These are phyloP conservation scores for Calonectria fujianensis DNA, from an alignment of 2,329 filamentous ascomycete species.

Conservation along the genomic window DNA sequence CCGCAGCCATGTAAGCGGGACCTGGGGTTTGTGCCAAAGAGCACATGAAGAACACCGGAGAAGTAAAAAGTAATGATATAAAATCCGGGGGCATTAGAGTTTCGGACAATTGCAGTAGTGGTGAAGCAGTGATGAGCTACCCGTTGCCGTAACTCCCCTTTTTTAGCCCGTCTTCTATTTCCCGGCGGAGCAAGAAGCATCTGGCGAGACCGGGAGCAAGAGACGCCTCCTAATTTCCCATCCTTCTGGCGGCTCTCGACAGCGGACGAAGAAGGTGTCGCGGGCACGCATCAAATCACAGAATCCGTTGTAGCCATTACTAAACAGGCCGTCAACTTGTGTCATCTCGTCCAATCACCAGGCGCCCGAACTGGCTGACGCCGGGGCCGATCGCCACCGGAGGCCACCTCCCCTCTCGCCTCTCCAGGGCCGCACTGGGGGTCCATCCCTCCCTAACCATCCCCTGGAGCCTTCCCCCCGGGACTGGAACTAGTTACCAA, in stretches of 20 bases:
- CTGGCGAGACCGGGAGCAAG: neutral
- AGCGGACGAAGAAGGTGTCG: neutral
- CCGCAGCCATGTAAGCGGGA: too few relatives aligned
- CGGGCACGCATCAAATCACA: slow-evolving; percentile 3
- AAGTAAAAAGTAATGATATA: neutral
- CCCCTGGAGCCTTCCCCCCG: neutral
- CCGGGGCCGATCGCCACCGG: neutral
- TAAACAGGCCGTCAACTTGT: slow-evolving; percentile 19
- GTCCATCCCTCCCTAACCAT: neutral
- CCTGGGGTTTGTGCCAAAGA: neutral
- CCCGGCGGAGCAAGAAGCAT: neutral
- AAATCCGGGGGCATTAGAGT: neutral
- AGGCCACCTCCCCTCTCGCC: neutral
- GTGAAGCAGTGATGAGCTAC: neutral
- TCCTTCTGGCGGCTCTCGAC: neutral
- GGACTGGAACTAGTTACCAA: slow-evolving; percentile 1
- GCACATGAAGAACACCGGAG: neutral
- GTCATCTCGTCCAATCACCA: slow-evolving; percentile 17
- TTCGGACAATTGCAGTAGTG: slow-evolving; percentile 5
- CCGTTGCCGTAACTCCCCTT: neutral
- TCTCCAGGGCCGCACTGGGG: neutral
- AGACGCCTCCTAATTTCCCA: neutral
- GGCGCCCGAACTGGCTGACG: slow-evolving; percentile 8
- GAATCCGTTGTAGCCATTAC: neutral
- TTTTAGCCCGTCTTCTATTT: neutral